A percentile compares a stretch with the other conserved stretches of the same genome.
These are phyloP conservation scores for Lathyrus oleraceus DNA, from an alignment of 306 rosid genomes.

Conservation along the genomic window DNA sequence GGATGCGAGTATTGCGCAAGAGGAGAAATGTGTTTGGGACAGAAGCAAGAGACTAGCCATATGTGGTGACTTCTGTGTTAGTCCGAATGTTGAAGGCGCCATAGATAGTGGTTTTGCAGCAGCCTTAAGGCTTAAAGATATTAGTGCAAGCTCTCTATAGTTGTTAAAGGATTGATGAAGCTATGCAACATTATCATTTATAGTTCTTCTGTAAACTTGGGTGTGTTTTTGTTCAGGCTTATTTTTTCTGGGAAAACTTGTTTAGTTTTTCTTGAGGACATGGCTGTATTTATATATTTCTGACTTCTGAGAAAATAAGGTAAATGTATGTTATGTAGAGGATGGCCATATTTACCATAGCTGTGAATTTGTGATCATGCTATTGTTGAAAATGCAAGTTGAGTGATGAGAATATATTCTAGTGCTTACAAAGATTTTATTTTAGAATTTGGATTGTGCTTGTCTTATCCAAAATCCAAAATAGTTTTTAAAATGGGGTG, in stretches of 20 bases:
- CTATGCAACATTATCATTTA: background rate
- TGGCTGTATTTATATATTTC: background rate
- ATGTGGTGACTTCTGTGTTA: conserved; percentile 89
- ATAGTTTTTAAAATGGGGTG: too few species aligned
- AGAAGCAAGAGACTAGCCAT: conserved; percentile 68
- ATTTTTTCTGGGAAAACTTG: background rate
- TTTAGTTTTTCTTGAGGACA: background rate
- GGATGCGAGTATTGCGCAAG: conserved; percentile 64
- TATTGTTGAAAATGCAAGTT: background rate
- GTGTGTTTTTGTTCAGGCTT: background rate
- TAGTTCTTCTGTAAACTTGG: background rate
- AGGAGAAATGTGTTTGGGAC: conserved; percentile 83
- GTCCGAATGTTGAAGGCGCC: conserved; percentile 91
- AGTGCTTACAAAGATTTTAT: too few species aligned
- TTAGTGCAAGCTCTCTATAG: conserved; percentile 50
- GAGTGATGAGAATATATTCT: too few species aligned
- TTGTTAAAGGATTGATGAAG: conserved; percentile 20
- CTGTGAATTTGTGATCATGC: background rate
- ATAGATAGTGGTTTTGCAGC: conserved; percentile 83
- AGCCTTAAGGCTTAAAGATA: conserved; percentile 60
- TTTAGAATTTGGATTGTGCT: too few species aligned
- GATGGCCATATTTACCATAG: background rate
- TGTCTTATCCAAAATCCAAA: too few species aligned
- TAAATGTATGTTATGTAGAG: background rate
- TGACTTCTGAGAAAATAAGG: conserved; percentile 9